Evolutionary conservation across 2,329 filamentous ascomycete species (phyloP).

Genomic region (Leptoxyphium fumago): DNA sequence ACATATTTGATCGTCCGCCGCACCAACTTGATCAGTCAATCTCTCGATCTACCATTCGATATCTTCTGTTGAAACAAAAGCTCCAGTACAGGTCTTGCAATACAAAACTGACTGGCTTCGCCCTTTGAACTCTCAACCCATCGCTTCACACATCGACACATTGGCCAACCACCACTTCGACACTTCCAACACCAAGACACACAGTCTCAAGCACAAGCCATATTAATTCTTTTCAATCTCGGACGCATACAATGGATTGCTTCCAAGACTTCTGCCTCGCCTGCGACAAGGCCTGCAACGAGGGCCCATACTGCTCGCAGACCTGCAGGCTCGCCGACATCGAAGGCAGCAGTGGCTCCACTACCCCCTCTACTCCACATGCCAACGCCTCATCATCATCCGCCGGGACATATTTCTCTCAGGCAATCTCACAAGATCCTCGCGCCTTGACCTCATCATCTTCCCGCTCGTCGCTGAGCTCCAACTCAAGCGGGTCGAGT

Average conservation of each 20-base stretch:
- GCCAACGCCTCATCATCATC: conserved; percentile 23
- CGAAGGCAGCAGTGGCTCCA: conserved; percentile 45
- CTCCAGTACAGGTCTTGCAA: too few relatives aligned
- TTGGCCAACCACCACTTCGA: too few relatives aligned
- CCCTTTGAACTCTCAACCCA: neutral
- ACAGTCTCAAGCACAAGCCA: too few relatives aligned
- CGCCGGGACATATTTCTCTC: conserved; percentile 6
- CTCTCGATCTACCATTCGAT: too few relatives aligned
- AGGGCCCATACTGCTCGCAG: conserved; percentile 81
- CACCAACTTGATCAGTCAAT: neutral
- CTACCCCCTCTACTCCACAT: conserved; percentile 30
- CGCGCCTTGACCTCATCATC: conserved; percentile 45
- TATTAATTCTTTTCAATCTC: too few relatives aligned
- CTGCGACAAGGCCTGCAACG: conserved; percentile 78
- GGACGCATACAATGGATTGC: conserved; percentile 41
- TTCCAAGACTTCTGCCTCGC: conserved; percentile 85
- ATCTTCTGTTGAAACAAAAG: too few relatives aligned
- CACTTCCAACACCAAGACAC: too few relatives aligned
- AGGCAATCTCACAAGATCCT: conserved; percentile 14
- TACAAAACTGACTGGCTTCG: too few relatives aligned
- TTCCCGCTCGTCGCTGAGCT: conserved; percentile 73
- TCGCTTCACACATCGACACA: neutral
- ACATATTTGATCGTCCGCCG: neutral
- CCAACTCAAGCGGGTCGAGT: conserved; percentile 47
- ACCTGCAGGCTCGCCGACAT: conserved; percentile 78